Percentiles rank a stretch among this genome's conserved stretches.
Evolutionary conservation across 1,284 basidiomycete genomes (phyloP).

Genomic region (Microbotryomycetes sp.): DNA sequence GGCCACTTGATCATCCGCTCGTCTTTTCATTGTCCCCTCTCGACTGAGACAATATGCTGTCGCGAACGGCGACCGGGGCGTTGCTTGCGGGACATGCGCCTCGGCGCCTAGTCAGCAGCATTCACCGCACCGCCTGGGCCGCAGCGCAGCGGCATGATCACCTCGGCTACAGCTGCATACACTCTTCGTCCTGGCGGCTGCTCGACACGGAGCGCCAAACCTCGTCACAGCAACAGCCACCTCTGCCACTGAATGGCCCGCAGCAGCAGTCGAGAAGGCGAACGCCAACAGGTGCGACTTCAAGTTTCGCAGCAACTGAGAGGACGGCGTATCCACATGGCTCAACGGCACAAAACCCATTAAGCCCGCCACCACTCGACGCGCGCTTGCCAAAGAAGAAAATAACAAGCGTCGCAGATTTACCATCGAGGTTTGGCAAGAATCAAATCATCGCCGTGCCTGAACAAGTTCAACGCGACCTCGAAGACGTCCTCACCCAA

Average conservation of each 20-base stretch:
- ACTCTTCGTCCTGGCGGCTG: not conserved
- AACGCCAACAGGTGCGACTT: not conserved
- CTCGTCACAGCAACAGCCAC: not conserved
- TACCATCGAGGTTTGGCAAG: conserved; percentile 23
- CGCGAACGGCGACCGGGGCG: not conserved
- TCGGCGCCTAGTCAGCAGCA: not conserved
- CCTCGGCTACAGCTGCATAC: not conserved
- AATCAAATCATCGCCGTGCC: conserved; percentile 30
- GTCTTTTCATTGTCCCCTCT: no score
- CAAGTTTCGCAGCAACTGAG: not conserved
- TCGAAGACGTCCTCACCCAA: conserved; percentile 63
- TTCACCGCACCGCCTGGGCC: not conserved
- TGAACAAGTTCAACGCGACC: conserved; percentile 60
- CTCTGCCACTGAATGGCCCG: no score
- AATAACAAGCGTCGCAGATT: conserved; percentile 23
- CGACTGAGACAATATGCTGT: not conserved
- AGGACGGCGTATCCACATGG: not conserved
- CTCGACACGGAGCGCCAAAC: conserved; percentile 10
- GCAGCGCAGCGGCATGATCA: not conserved
- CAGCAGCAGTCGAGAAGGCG: not conserved
- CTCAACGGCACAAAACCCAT: not conserved
- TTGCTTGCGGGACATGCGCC: not conserved
- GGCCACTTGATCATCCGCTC: no score
- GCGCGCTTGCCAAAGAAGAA: conserved; percentile 1
- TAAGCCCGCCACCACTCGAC: conserved; percentile 10